Evolutionary conservation across 208 protist genomes (phyloP).

Genomic region (Acanthamoeba healyi): DNA sequence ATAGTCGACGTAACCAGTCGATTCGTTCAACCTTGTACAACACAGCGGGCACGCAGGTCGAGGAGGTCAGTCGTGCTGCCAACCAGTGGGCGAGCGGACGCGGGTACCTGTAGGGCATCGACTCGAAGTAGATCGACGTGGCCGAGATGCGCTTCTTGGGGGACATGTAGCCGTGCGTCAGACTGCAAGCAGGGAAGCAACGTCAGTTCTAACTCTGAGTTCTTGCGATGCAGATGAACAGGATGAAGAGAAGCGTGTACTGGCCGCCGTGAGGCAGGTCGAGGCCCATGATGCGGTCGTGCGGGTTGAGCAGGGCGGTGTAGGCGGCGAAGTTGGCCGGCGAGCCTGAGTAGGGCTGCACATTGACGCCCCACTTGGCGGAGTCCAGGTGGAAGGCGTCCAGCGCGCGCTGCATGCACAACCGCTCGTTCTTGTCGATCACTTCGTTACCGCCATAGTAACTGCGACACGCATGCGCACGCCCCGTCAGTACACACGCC

Average conservation of each 20-base stretch:
- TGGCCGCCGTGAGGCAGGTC: constrained; percentile 87
- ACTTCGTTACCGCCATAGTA: constrained; percentile 92
- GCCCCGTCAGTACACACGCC: no score
- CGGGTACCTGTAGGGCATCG: constrained; percentile 83
- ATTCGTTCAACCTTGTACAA: constrained; percentile 70
- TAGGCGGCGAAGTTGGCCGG: constrained; percentile 93
- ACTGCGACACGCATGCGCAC: no score
- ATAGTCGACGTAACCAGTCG: constrained; percentile 88
- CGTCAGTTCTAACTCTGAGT: no score
- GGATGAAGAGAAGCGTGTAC: background rate
- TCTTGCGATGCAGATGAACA: constrained; percentile 54
- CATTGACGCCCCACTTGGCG: constrained; percentile 93
- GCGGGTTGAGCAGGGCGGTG: constrained; percentile 88
- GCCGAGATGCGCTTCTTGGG: constrained; percentile 86
- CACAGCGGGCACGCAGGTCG: no score
- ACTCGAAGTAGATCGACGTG: constrained; percentile 88
- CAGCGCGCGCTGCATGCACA: constrained; percentile 95
- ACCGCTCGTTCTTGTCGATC: constrained; percentile 85
- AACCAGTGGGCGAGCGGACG: constrained; percentile 40
- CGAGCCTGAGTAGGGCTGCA: constrained; percentile 92
- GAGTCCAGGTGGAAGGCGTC: constrained; percentile 95
- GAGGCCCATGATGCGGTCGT: constrained; percentile 88
- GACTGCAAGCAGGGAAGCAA: constrained; percentile 2
- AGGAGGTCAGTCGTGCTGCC: background rate
- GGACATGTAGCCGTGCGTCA: constrained; percentile 88